Evolutionary conservation across 371 early-diverging fungal species (phyloP), one percentile per base, ranked within the genome.

Genomic region (Actinomucor elegans): DNA sequence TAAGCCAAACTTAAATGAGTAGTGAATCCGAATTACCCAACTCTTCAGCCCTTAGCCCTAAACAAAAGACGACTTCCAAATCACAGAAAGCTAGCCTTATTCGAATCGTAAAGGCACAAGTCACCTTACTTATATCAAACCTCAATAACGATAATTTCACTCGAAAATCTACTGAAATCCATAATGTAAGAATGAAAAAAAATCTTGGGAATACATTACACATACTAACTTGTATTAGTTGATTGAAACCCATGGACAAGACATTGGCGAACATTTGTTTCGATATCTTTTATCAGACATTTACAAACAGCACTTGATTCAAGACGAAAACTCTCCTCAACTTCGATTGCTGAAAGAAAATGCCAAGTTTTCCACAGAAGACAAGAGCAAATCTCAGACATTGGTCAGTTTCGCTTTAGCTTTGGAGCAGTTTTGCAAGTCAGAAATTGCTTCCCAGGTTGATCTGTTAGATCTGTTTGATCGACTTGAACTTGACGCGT

Each of bases 51-150:
- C 51, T 66, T 11, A 65, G 52, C 37, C 65, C 62, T 29, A 63
- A 48, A 45, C 58, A 59, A 33, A 60, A 53, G 17, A 31, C 52
- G 18, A 45, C 71, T 36, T 46, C 66, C 5, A 65, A 67, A 49
- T 48, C 64, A 12, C 70, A 71, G 45, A 57, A 66, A 48, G 55
- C 73, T 21, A 76, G 75, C 59, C 72, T 86, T 61, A 57, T 66
- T 51, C 81, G 79, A 20, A 84, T 84, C 37, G 80, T 81, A 33
- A 86, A 83, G 64, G 86, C 86, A 36, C 86, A 86, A 67, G 68
- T 80, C 38, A 69, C 65, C 38, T 61, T 86, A 46, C 71, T 84
- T 27, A 65, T 83, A 48, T 73, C 81, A 23, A 79, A 71, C 28
- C 71, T 83, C 47, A 75, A 73, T 42, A 67, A 73, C 50, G 79